Evolutionary conservation across 345 rosid genomes (phyloP).

Genomic region (Barbarea vulgaris): DNA sequence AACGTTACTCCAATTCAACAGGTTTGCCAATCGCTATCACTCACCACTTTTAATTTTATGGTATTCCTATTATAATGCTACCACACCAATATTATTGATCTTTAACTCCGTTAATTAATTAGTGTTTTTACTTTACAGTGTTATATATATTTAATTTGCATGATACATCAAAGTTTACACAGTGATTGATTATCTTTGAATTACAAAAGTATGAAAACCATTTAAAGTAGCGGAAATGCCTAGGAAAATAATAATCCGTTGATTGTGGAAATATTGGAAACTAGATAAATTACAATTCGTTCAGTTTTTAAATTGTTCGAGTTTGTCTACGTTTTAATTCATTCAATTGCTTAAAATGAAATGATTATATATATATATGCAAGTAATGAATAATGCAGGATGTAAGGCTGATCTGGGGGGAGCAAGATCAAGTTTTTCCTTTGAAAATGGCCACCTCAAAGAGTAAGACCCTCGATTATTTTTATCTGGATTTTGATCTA

Average conservation of each 20-base stretch:
- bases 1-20: conserved; percentile 63
- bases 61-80: neutral
- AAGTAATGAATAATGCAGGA: conserved; percentile 48
- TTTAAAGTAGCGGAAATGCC: neutral
- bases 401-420: conserved; percentile 81
- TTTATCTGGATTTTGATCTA: neutral
- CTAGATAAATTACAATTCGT: neutral
- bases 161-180: neutral
- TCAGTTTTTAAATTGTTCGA: neutral
- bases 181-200: neutral
- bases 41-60: neutral
- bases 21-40: conserved; percentile 42
- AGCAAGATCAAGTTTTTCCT: conserved; percentile 73
- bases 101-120: neutral
- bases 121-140: neutral
- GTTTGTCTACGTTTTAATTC: neutral
- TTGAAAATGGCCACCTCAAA: conserved; percentile 76
- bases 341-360: neutral
- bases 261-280: neutral
- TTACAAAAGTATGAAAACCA: neutral
- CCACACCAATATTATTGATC: neutral
- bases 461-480: conserved; percentile 44
- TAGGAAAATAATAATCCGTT: neutral
- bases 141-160: neutral
- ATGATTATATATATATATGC: neutral